These are phyloP conservation scores for Neophaeococcomyces aloes DNA, from an alignment of 2,329 filamentous ascomycete species.

Conservation along the genomic window DNA sequence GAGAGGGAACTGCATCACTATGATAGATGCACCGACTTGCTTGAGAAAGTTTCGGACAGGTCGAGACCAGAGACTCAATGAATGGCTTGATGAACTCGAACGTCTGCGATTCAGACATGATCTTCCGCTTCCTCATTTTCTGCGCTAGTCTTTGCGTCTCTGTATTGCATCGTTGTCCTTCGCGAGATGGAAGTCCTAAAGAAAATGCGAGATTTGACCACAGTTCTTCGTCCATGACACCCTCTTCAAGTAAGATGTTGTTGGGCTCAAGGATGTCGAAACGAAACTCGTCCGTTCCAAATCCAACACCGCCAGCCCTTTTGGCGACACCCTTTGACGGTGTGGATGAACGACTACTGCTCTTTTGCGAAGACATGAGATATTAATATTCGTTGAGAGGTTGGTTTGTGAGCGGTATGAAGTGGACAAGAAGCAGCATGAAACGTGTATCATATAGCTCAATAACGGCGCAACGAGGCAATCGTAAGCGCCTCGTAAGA, in stretches of 20 bases:
- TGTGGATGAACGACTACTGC: conserved; percentile 4
- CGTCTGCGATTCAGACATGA: conserved; percentile 11
- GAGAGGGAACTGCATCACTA: conserved; percentile 15
- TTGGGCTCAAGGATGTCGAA: conserved; percentile 15
- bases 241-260: conserved; percentile 15
- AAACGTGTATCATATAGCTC: too few relatives aligned
- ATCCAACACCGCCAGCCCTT: not conserved
- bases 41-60: conserved; percentile 12
- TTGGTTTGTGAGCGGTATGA: not conserved
- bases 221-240: conserved; percentile 16
- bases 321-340: not conserved
- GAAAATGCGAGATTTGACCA: conserved; percentile 19
- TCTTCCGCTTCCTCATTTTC: conserved; percentile 11
- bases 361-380: not conserved
- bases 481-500: too few relatives aligned
- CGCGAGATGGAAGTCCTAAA: conserved; percentile 14
- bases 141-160: conserved; percentile 13
- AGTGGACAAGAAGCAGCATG: not conserved
- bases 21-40: conserved; percentile 10
- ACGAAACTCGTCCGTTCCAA: conserved; percentile 9
- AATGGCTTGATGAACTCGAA: conserved; percentile 13
- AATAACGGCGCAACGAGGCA: too few relatives aligned
- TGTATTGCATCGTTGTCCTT: conserved; percentile 9
- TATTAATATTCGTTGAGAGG: not conserved
- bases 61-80: conserved; percentile 11